Evolutionary conservation across 2,329 filamentous ascomycete species (phyloP), one percentile per base, ranked within the genome.

Genomic region (Fusarium sp.): DNA sequence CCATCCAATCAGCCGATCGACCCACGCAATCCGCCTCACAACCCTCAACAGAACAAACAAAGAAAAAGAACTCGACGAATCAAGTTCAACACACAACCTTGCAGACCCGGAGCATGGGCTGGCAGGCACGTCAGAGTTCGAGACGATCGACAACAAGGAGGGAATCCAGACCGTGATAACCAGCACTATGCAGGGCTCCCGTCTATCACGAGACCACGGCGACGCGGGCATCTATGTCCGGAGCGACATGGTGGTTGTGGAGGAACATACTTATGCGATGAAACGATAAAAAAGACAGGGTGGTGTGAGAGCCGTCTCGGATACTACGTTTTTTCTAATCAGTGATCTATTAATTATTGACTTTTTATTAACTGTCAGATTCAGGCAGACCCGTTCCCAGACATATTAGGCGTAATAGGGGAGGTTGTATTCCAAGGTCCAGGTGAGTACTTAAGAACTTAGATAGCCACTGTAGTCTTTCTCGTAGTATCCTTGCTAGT

Each of bases 1-100:
- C 13, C 69, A 78, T 2, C 74, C 72, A 2, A 76, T 78, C 63
- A 77, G 74, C 20, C 65, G 68, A 58, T 66, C 66, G 0, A 71
- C 72, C 0, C 66, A 71, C 6, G 72, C 47, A 1, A 77, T 77
- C 10, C 64, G 70, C 1, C 56, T 77, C 3, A 71, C 71, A 3
- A 77, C 75, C 0, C 54, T 77, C n/a, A 71, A 60, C 27, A 60
- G 73, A 4, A 76, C 75, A 9, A 72, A 65, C 59, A 77, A 68
- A 22, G 75, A 76, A 13, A 74, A 72, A 5, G 73, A 77, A 4
- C 27, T 20, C 16, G 75, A 77, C 34, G 75, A 77, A 2, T 69
- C 72, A 29, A 77, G 75, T n/a, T 77, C 75, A 8, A 74, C 71
- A 2, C 73, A 76, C 37, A 73, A 77, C 20, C 62, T 77, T 2